A percentile compares a stretch with the other conserved stretches of the same genome.
These are phyloP conservation scores for Xeromyces bisporus DNA, from an alignment of 495 filamentous ascomycete genomes.

Conservation along the genomic window DNA sequence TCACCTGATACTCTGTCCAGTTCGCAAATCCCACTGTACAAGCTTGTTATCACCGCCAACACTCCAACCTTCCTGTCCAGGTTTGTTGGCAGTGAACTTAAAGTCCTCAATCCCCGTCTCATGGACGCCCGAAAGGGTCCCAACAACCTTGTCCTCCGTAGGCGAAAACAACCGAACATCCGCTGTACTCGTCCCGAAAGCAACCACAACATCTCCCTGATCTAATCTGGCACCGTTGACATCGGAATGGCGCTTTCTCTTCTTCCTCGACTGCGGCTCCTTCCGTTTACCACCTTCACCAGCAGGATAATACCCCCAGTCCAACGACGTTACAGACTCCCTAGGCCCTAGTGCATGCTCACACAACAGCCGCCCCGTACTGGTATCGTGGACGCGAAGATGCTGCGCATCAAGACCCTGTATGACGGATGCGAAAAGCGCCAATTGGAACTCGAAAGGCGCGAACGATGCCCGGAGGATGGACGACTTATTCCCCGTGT, in stretches of 20 bases:
- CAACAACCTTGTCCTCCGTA: conserved; percentile 32
- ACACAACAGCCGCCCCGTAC: conserved; percentile 38
- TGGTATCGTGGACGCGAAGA: conserved; percentile 42
- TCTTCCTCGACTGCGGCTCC: conserved; percentile 34
- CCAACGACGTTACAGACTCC: conserved; percentile 36
- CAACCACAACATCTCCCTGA: conserved; percentile 31
- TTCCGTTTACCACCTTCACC: conserved; percentile 13
- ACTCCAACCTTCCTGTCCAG: conserved; percentile 37
- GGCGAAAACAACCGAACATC: conserved; percentile 39
- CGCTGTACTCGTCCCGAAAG: conserved; percentile 36
- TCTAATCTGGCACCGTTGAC: conserved; percentile 26
- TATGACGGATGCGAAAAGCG: conserved; percentile 43
- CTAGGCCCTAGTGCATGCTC: conserved; percentile 36
- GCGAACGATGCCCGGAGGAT: conserved; percentile 37
- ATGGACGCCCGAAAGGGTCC: conserved; percentile 33
- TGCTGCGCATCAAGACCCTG: conserved; percentile 42
- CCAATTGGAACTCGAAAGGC: conserved; percentile 37
- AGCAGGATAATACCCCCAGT: conserved; percentile 35
- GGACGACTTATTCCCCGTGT: conserved; percentile 29
- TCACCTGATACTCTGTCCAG: conserved; percentile 31
- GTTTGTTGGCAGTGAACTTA: conserved; percentile 32
- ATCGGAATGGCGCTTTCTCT: conserved; percentile 34
- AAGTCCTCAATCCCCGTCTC: conserved; percentile 38
- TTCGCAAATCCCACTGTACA: conserved; percentile 41
- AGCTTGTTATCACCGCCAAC: conserved; percentile 42